Evolutionary conservation across 805 yeast genomes (phyloP).

Genomic region (Saturnispora bothae): DNA sequence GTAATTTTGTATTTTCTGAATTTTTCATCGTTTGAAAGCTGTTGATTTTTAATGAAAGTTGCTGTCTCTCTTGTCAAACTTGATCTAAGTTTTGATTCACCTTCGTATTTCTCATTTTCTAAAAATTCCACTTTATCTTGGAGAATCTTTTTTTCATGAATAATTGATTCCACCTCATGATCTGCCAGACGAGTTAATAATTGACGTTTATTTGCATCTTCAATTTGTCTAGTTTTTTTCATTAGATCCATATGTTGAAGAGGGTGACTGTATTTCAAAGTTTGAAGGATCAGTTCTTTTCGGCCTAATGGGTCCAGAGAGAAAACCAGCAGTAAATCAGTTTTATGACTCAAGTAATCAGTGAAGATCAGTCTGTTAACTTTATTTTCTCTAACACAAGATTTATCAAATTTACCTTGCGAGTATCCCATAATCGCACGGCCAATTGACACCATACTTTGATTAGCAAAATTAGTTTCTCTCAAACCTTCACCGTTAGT

Average conservation of each 20-base stretch:
- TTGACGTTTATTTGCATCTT: neutral
- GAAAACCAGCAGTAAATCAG: slow-evolving; percentile 27
- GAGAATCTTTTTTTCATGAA: neutral
- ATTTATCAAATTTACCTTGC: slow-evolving; percentile 28
- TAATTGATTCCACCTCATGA: too few species aligned
- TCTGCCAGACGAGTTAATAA: too few species aligned
- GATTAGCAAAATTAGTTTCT: slow-evolving; percentile 41
- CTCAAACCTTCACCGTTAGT: slow-evolving; percentile 34
- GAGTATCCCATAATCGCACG: slow-evolving; percentile 35
- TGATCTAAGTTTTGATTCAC: slow-evolving; percentile 23
- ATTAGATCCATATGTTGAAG: slow-evolving; percentile 21
- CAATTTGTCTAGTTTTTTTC: slow-evolving; percentile 10
- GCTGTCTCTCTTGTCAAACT: slow-evolving; percentile 20
- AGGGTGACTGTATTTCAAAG: slow-evolving; percentile 24
- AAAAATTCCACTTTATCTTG: neutral
- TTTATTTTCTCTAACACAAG: slow-evolving; percentile 38
- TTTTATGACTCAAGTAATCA: slow-evolving; percentile 29
- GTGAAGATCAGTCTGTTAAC: slow-evolving; percentile 39
- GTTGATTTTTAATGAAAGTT: slow-evolving; percentile 30
- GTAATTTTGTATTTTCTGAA: slow-evolving; percentile 26
- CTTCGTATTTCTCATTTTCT: neutral
- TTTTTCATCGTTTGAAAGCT: slow-evolving; percentile 24
- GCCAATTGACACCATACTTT: slow-evolving; percentile 40
- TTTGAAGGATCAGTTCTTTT: slow-evolving; percentile 23
- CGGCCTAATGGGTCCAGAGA: slow-evolving; percentile 33